These are phyloP conservation scores for Pochonia chlamydosporia DNA, from an alignment of 2,329 filamentous ascomycete species.

Conservation along the genomic window DNA sequence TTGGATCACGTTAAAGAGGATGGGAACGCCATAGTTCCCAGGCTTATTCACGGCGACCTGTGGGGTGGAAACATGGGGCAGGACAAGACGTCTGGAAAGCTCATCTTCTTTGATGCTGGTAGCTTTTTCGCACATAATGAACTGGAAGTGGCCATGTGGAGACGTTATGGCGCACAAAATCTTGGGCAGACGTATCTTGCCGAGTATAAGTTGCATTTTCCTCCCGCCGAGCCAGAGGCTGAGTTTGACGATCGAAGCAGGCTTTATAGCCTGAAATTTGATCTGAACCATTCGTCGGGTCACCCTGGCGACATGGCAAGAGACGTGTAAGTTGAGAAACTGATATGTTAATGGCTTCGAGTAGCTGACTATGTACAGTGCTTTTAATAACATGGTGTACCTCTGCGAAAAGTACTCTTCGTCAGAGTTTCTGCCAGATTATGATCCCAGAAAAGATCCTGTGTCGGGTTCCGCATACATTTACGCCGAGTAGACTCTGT, in stretches of 20 bases:
- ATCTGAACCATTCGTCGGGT: neutral
- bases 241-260: neutral
- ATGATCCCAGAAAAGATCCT: too few relatives aligned
- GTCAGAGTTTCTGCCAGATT: neutral
- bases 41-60: too few relatives aligned
- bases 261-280: neutral
- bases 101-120: slow-evolving; percentile 2
- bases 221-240: neutral
- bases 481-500: too few relatives aligned
- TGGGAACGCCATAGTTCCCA: too few relatives aligned
- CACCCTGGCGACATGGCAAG: neutral
- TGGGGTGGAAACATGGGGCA: too few relatives aligned
- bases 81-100: neutral
- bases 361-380: neutral
- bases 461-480: too few relatives aligned
- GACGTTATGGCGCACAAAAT: neutral
- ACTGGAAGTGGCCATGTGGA: neutral
- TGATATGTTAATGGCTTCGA: neutral
- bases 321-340: neutral
- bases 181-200: neutral
- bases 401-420: slow-evolving; percentile 1
- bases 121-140: slow-evolving; percentile 1
- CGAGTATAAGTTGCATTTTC: neutral
- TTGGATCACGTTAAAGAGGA: neutral
- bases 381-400: slow-evolving; percentile 1